phyloP scores from a whole-genome alignment of 2,329 filamentous ascomycete genomes.

The Pseudopyricularia cyperi region DNA sequence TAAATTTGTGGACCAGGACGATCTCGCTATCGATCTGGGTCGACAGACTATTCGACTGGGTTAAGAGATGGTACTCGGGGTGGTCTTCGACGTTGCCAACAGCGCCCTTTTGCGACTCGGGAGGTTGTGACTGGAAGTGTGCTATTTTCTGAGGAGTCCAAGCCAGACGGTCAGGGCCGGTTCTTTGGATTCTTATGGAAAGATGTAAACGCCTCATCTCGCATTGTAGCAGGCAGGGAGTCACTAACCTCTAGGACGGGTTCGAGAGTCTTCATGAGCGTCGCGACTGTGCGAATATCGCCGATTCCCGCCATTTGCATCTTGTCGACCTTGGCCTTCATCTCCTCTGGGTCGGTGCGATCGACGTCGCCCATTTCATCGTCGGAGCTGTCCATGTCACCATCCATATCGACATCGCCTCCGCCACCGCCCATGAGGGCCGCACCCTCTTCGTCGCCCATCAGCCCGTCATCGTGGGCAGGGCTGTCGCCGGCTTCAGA shows the following conservation, averaged over 20 bases:
- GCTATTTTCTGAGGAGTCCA: slow-evolving; percentile 59
- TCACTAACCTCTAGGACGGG: slow-evolving; percentile 69
- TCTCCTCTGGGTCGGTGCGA: slow-evolving; percentile 48
- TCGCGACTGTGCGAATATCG: slow-evolving; percentile 69
- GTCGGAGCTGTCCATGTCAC: slow-evolving; percentile 43
- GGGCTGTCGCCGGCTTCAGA: slow-evolving; percentile 54
- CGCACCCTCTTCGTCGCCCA: slow-evolving; percentile 28
- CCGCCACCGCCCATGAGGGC: slow-evolving; percentile 20
- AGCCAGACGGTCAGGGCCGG: slow-evolving; percentile 55
- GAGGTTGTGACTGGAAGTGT: slow-evolving; percentile 58
- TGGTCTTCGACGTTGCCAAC: slow-evolving; percentile 84
- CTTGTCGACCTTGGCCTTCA: slow-evolving; percentile 70
- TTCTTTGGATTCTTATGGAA: slow-evolving; percentile 23
- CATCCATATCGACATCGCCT: slow-evolving; percentile 44
- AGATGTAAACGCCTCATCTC: slow-evolving; percentile 50
- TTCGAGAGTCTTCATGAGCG: slow-evolving; percentile 68
- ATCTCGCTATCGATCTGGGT: slow-evolving; percentile 91
- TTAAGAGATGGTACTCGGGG: slow-evolving; percentile 79
- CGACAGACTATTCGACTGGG: slow-evolving; percentile 77
- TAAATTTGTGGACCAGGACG: slow-evolving; percentile 86
- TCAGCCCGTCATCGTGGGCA: slow-evolving; percentile 32
- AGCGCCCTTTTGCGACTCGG: slow-evolving; percentile 46
- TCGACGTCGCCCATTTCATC: slow-evolving; percentile 39
- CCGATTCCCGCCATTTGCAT: slow-evolving; percentile 62
- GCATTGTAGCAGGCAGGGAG: slow-evolving; percentile 10